These are phyloP conservation scores for Mycena polygramma DNA, from an alignment of 768 basidiomycete species.

Conservation along the genomic window DNA sequence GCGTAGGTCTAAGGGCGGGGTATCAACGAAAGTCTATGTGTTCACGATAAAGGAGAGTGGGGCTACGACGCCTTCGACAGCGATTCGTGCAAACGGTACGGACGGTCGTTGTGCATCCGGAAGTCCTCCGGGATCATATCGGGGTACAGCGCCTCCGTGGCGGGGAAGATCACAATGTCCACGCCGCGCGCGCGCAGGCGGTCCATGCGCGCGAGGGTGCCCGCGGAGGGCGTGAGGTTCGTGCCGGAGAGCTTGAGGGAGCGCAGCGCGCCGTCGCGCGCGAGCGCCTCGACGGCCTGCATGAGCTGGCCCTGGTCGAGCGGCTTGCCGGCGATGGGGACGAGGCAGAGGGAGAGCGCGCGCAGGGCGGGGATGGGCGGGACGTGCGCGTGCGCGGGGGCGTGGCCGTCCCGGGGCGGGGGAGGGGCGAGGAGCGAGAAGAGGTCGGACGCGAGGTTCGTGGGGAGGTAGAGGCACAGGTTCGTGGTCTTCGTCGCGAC, in stretches of 20 bases:
- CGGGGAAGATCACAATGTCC: background rate
- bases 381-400: background rate
- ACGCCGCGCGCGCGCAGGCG: slow-evolving; percentile 1
- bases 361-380: background rate
- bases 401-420: background rate
- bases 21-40: too few relatives aligned
- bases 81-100: too few relatives aligned
- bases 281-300: background rate
- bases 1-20: too few relatives aligned
- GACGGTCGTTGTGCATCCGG: too few relatives aligned
- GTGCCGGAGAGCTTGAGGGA: background rate
- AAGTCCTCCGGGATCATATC: too few relatives aligned
- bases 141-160: too few relatives aligned
- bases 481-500: slow-evolving; percentile 1
- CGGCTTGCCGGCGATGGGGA: too few relatives aligned
- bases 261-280: slow-evolving; percentile 3
- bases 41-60: too few relatives aligned
- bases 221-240: background rate
- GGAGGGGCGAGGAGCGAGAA: background rate
- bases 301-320: background rate
- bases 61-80: too few relatives aligned
- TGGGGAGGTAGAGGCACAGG: background rate
- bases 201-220: background rate
- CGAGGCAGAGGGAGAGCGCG: background rate
- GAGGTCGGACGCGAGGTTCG: background rate